Percentiles rank a stretch among this genome's conserved stretches.
Evolutionary conservation across 768 basidiomycete genomes (phyloP).

Genomic region (Mycena rebaudengoi): DNA sequence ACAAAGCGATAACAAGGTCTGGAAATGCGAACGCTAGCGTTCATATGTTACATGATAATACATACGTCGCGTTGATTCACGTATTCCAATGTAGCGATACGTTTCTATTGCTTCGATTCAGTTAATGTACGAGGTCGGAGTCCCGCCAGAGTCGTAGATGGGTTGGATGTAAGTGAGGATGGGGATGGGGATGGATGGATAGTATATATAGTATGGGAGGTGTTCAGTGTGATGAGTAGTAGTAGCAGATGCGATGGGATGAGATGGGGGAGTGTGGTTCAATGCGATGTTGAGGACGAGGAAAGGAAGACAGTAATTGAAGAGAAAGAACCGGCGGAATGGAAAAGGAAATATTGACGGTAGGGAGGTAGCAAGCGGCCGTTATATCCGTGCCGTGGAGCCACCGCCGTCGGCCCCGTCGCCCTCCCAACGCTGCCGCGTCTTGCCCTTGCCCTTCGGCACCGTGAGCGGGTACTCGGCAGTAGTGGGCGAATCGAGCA

Average conservation of each 20-base stretch:
- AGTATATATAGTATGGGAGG: conserved; percentile 18
- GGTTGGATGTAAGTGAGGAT: conserved; percentile 9
- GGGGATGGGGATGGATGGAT: not conserved
- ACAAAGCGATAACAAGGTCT: too few species aligned
- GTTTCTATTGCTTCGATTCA: not conserved
- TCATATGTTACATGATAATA: too few species aligned
- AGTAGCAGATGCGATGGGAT: not conserved
- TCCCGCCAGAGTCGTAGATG: conserved; percentile 14
- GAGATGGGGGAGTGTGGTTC: conserved; percentile 8
- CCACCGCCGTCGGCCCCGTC: conserved; percentile 29
- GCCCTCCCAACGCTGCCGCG: conserved; percentile 22
- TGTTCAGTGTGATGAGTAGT: conserved; percentile 8
- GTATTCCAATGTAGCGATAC: conserved; percentile 14
- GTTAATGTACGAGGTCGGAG: too few species aligned
- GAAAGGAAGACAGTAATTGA: conserved; percentile 7
- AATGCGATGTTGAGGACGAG: conserved; percentile 18
- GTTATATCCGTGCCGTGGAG: conserved; percentile 7
- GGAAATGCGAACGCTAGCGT: too few species aligned
- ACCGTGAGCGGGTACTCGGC: conserved; percentile 30
- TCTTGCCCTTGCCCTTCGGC: conserved; percentile 27
- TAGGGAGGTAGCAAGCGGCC: not conserved
- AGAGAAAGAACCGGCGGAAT: conserved; percentile 12
- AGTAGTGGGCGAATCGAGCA: conserved; percentile 12
- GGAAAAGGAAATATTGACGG: conserved; percentile 5
- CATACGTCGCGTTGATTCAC: too few species aligned